Conservation (phyloP, 2,329 filamentous ascomycete species). For the Corniculantispora saksenae region DNA sequence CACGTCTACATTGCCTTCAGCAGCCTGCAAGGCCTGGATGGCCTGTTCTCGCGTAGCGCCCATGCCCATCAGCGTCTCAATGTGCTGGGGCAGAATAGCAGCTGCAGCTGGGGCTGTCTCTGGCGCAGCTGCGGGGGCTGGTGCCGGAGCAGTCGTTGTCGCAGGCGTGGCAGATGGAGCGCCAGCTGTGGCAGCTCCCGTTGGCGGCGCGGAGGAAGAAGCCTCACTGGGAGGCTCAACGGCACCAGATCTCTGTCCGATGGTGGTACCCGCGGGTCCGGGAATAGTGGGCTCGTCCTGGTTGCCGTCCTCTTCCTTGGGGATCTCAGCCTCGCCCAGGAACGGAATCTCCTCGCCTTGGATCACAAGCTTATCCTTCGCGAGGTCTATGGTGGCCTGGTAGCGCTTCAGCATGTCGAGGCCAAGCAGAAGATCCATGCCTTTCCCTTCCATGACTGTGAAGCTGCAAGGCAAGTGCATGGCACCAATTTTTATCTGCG, state of each 20-base stretch:
- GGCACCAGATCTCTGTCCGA: conserved; percentile 81
- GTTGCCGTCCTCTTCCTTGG: conserved; percentile 77
- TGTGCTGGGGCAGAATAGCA: conserved; percentile 61
- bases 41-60: conserved; percentile 78
- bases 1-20: conserved; percentile 81
- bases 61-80: conserved; percentile 75
- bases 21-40: conserved; percentile 77
- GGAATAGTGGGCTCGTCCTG: conserved; percentile 80
- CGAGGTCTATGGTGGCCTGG: conserved; percentile 87
- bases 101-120: conserved; percentile 29
- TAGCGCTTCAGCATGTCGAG: conserved; percentile 97
- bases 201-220: conserved; percentile 26
- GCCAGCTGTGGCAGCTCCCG: conserved; percentile 27
- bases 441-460: conserved; percentile 98
- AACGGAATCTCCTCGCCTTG: conserved; percentile 87
- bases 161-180: conserved; percentile 16
- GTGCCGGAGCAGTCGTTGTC: conserved; percentile 23
- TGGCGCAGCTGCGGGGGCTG: conserved; percentile 23
- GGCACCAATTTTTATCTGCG: conserved; percentile 88
- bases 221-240: conserved; percentile 46
- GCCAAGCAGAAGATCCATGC: conserved; percentile 88
- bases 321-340: conserved; percentile 89
- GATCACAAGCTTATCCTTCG: conserved; percentile 82
- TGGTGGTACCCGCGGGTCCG: conserved; percentile 84
- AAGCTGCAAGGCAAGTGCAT: conserved; percentile 91